Base-by-base conservation (phyloP, 2,329 filamentous ascomycete genomes). In the Aspergillus ibericus region DNA sequence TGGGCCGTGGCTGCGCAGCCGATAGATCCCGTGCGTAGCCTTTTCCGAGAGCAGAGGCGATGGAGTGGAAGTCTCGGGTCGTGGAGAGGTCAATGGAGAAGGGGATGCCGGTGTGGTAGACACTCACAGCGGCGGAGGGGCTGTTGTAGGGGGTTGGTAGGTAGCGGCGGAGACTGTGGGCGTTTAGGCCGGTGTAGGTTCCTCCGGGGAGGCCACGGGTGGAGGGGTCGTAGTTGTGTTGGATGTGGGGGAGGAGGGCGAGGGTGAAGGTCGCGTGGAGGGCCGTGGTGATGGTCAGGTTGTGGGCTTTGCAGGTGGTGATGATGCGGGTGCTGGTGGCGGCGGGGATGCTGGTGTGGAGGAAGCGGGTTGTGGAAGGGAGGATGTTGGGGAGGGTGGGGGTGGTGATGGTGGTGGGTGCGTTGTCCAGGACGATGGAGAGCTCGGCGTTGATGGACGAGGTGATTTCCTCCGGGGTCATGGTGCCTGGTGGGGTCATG, bases 361-460 rank as follows among this genome's bases (percentile, higher is more conserved):
- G 10, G 27, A n/a, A 8, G 9, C 40, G 52, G 15, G 52, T 20
- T 9, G 7, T 47, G 42, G 15, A 29, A 15, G 42, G 42, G 15
- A 47, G 22, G 42, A 47, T 15, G 22, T 47, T 47, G 42, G 42
- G 42, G 5, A 47, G 42, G 15, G 42, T 47, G 6, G 22, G 22
- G 6, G 29, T 29, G 13, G 42, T 22, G 38, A 20, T 7, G 4
- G 42, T 22, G 48, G 92, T 81, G 55, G 92, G 87, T 3, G 89
- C 89, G 0, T 92, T 89, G 71, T 92, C 84, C 32, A 92, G 85
- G 15, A 85, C 66, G n/a, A 90, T 86, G 49, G 83, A 83, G 32
- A 89, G 77, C 53, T 85, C 82, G 48, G 83, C 80, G 34, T 77
- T 75, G 1, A 73, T 68, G 13, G 29, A 8, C 2, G 29, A 32